Evolutionary conservation across 768 basidiomycete genomes (phyloP), one percentile per base, ranked within the genome.

Genomic region (Lactifluus volemus): DNA sequence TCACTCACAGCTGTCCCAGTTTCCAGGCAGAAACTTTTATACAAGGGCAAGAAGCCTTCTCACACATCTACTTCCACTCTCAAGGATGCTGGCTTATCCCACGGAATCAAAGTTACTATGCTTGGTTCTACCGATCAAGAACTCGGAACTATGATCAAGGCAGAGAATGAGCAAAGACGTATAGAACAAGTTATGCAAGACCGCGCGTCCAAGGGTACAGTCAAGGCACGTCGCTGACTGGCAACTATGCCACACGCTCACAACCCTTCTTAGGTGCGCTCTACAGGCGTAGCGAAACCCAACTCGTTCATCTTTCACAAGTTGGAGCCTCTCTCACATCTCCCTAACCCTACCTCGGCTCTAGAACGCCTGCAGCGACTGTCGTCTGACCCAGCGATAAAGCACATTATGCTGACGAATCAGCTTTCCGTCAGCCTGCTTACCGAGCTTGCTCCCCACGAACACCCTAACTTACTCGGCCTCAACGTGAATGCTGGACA

Each of bases 401-500:
- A 71, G 21, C 82, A 87, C 68, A 70, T 91, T 59, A 89, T 91
- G 88, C 79, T 78, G 63, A 76, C 75, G 62, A 87, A 91, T 70
- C 70, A 81, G 60, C 84, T 88, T 65, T 76, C 82, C 0, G 86
- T 91, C 5, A 84, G 84, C 0, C 62, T 85, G 3, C 74, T 90
- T 48, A 89, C 88, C 1, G 88, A 91, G 71, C 81, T 91, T 17
- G 88, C 87, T 15, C 88, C 88, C 0, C 87, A 88, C 59, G 88
- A 89, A 68, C 79, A 85, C 59, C 87, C 88, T 29, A 58, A 81
- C 32, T 71, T 90, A 10, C 76, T 88, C 3, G 89, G 89, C 0
- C 75, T 88, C 42, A 90, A 90, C 67, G 78, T 79, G 51, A 82
- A 82, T 52, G 75, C 71, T 0, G 88, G 88, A 0, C 74, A 82